These are phyloP conservation scores for Haematococcus sp. DNA, from an alignment of 139 green algal genomes.

Conservation along the genomic window DNA sequence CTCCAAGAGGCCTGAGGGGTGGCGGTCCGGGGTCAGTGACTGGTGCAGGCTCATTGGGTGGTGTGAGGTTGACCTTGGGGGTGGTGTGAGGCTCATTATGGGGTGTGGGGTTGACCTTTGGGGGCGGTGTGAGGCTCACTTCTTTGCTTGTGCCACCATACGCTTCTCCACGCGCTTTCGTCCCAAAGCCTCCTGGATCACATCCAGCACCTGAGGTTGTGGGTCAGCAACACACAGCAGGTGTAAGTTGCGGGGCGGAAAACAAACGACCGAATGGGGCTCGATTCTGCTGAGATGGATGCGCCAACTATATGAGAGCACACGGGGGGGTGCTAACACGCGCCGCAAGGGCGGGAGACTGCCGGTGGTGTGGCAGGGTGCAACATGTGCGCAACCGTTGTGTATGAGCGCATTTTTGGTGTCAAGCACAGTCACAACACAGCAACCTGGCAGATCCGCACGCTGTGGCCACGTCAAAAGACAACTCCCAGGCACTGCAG, in stretches of 20 bases:
- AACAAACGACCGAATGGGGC: not conserved
- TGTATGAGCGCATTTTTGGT: too few relatives aligned
- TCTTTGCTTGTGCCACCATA: slow-evolving; percentile 7
- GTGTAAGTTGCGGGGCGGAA: not conserved
- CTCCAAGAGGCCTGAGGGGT: too few relatives aligned
- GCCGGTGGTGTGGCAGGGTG: not conserved
- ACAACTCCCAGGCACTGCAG: too few relatives aligned
- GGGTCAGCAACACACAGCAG: not conserved
- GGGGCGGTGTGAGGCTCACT: not conserved
- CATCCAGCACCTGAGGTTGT: not conserved
- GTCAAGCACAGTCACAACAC: too few relatives aligned
- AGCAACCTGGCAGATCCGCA: too few relatives aligned
- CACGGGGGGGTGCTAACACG: not conserved
- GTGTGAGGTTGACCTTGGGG: too few relatives aligned
- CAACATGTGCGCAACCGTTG: not conserved
- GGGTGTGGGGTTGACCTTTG: too few relatives aligned
- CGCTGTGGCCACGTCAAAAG: too few relatives aligned
- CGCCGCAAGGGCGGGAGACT: not conserved
- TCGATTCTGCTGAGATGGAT: not conserved
- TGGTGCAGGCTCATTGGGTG: too few relatives aligned
- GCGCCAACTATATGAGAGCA: not conserved
- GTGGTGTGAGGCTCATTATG: too few relatives aligned
- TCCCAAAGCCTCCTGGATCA: slow-evolving; percentile 10
- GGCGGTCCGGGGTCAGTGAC: too few relatives aligned
- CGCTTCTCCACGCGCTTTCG: slow-evolving; percentile 11